phyloP scores from a whole-genome alignment of 2,329 filamentous ascomycete genomes.

The Blumeria hordei region DNA sequence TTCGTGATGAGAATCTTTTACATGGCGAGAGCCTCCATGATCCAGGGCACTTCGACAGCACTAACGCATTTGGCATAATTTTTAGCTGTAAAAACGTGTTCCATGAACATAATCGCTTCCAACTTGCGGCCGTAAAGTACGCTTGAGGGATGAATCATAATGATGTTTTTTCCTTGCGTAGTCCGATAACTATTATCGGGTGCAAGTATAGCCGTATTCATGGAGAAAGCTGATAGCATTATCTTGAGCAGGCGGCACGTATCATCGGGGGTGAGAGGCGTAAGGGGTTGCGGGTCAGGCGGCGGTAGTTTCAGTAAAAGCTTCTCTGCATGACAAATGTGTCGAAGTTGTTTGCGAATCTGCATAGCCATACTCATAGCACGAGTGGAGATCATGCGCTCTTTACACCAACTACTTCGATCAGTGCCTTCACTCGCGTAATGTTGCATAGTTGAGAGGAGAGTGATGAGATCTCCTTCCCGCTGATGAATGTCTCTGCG shows the following conservation, averaged over 20 bases:
- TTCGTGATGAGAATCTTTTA: not conserved
- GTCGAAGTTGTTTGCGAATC: constrained; percentile 35
- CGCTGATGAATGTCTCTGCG: constrained; percentile 34
- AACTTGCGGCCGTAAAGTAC: constrained; percentile 36
- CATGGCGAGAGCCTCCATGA: constrained; percentile 15
- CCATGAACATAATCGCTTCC: constrained; percentile 44
- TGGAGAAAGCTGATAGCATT: constrained; percentile 35
- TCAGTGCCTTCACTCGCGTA: constrained; percentile 29
- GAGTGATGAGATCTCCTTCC: constrained; percentile 40
- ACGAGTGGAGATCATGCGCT: constrained; percentile 29
- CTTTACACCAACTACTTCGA: constrained; percentile 31
- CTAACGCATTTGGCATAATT: constrained; percentile 44
- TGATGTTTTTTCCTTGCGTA: constrained; percentile 31
- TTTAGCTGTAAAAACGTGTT: constrained; percentile 41
- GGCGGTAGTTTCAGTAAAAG: constrained; percentile 19
- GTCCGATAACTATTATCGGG: constrained; percentile 38
- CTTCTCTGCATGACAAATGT: constrained; percentile 27
- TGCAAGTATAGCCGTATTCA: constrained; percentile 33
- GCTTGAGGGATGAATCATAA: constrained; percentile 38
- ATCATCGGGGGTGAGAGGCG: constrained; percentile 27
- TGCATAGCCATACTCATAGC: constrained; percentile 39
- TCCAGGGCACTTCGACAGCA: constrained; percentile 34
- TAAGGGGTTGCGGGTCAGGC: constrained; percentile 30
- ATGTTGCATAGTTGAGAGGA: constrained; percentile 36
- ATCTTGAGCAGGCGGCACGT: constrained; percentile 31